Conservation (phyloP, 2,329 filamentous ascomycete genomes). For the Samsoniella hepiali region DNA sequence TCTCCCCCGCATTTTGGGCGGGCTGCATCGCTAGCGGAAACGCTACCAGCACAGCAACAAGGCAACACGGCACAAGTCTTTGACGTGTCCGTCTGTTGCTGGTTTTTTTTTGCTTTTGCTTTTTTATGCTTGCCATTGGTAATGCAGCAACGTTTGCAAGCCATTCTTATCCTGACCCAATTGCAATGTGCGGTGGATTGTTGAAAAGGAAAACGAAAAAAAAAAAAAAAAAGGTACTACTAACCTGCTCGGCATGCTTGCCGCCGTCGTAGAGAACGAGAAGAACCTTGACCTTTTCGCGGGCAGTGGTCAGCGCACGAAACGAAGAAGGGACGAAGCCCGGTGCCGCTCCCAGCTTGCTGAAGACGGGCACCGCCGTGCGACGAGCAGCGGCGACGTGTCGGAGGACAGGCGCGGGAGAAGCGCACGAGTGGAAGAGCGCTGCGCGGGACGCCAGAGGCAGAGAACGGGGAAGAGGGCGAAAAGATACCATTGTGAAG, state of each 20-base stretch:
- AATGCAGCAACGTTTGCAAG: background rate
- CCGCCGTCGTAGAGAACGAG: conserved; percentile 90
- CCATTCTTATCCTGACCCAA: background rate
- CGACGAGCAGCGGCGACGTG: conserved; percentile 18
- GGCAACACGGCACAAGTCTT: background rate
- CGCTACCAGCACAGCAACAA: background rate
- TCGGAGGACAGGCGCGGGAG: conserved; percentile 23
- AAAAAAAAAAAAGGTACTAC: conserved; percentile 24
- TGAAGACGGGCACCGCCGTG: conserved; percentile 23
- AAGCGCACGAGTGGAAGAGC: conserved; percentile 24
- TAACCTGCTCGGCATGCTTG: conserved; percentile 81
- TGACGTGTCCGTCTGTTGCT: background rate
- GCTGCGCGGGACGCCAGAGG: conserved; percentile 28
- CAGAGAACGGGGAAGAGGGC: conserved; percentile 28
- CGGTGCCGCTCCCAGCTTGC: conserved; percentile 34
- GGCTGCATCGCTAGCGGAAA: background rate
- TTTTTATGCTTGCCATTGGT: background rate
- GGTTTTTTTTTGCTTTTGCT: background rate
- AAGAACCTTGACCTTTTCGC: conserved; percentile 83
- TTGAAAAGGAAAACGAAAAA: background rate
- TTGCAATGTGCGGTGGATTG: background rate
- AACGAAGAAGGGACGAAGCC: conserved; percentile 44
- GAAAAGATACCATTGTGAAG: conserved; percentile 33
- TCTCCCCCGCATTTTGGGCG: background rate
- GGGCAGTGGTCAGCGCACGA: conserved; percentile 52